Conservation (phyloP, 805 yeast genomes). For the Diddensiella santjacobensis region DNA sequence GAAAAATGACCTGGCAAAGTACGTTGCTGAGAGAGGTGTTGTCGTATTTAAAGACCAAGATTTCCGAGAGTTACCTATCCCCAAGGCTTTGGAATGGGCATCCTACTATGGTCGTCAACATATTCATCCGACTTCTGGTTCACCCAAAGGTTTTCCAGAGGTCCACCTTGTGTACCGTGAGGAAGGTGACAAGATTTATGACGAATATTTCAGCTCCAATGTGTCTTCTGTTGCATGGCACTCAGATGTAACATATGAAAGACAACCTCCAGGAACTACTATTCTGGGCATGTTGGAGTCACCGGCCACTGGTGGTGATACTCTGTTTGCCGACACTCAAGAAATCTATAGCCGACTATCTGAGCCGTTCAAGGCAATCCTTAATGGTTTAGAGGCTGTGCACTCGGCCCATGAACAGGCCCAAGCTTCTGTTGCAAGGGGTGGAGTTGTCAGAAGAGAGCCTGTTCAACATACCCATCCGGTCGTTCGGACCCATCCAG, state of each 20-base stretch:
- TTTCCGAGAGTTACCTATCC: conserved; percentile 41
- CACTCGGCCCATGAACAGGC: conserved; percentile 60
- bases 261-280: conserved; percentile 68
- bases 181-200: conserved; percentile 29
- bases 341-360: conserved; percentile 72
- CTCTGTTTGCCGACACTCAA: conserved; percentile 60
- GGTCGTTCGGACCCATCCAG: conserved; percentile 58
- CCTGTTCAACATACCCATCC: conserved; percentile 53
- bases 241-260: conserved; percentile 70
- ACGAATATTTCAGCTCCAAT: conserved; percentile 11
- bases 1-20: conserved; percentile 65
- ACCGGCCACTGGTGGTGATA: conserved; percentile 70
- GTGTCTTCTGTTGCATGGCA: conserved; percentile 49
- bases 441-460: conserved; percentile 42
- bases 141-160: conserved; percentile 55
- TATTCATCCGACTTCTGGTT: conserved; percentile 70
- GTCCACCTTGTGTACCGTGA: conserved; percentile 58
- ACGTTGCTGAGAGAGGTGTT: conserved; percentile 70
- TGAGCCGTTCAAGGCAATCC: conserved; percentile 54
- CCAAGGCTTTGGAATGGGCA: conserved; percentile 46
- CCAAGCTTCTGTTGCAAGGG: conserved; percentile 32
- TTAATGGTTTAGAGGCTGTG: conserved; percentile 57
- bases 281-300: conserved; percentile 58
- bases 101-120: conserved; percentile 65
- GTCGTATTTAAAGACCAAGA: conserved; percentile 71